Evolutionary conservation across 352 stramenopile species (phyloP), one percentile per base, ranked within the genome.

Genomic region (Globisporangium okanoganense): DNA sequence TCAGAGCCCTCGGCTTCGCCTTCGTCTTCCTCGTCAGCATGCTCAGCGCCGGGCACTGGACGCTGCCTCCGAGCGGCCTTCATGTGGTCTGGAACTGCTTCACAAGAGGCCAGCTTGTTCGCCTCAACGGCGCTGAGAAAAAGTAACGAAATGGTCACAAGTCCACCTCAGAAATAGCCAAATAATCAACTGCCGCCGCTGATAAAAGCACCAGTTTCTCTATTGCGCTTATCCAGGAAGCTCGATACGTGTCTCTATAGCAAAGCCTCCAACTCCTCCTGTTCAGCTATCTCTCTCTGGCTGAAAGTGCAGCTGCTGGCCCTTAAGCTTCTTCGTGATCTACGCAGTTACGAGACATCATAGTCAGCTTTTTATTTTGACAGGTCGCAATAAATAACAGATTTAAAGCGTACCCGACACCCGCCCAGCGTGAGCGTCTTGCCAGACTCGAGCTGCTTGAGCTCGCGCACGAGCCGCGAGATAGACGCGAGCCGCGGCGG

Each of bases 351-450:
- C 29, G 29, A 33, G 29, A 20, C 12, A 25, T 18, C 29, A 20
- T n/a, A 33, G 20, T 61, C 35, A 54, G 38, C 18, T 5, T 16
- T 18, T 29, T n/a, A 33, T 7, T 54, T 10, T 18, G 13, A 13
- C 55, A 47, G 35, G 14, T 40, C 13, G 35, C 35, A 9, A 36
- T 36, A 33, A 33, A 33, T 33, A 33, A 6, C 29, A 33, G n/a
- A n/a, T n/a, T n/a, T n/a, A n/a, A n/a, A 49, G 75, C 77, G 20
- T 72, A 92, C 83, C 50, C 73, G 69, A 67, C 83, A 92, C 9
- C 81, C 81, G 20, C 79, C 72, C 22, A 92, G 65, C 0, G 84
- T 94, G 38, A 90, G 55, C 50, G 77, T 76, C 64, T 90, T 94
- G 16, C 84, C 84, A n/a, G 63, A 79, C 18, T 72, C 71, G 10